Percentiles rank a stretch among this genome's conserved stretches.
phyloP scores from a whole-genome alignment of 1,139 yeast species.

The Magnusiomyces paraingens region DNA sequence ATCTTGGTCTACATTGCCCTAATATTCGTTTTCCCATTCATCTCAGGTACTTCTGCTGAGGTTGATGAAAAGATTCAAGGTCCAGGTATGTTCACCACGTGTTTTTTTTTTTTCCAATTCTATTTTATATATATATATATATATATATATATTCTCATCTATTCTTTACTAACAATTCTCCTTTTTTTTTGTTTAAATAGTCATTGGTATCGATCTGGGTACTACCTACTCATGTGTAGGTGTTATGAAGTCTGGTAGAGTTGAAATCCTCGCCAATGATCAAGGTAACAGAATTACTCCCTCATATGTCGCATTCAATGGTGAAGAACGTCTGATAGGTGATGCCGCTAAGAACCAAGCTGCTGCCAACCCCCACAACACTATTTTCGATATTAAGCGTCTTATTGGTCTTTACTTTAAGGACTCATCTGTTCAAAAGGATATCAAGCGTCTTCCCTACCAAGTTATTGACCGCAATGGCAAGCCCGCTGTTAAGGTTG shows the following conservation, averaged over 20 bases:
- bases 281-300: conserved; percentile 96
- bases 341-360: conserved; percentile 96
- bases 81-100: conserved; percentile 36
- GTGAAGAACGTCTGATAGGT: conserved; percentile 83
- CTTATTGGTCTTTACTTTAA: conserved; percentile 72
- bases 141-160: too few relatives aligned
- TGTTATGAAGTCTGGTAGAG: conserved; percentile 86
- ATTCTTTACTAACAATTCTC: too few relatives aligned
- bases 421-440: conserved; percentile 74
- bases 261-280: conserved; percentile 87
- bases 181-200: too few relatives aligned
- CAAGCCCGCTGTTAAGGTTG: conserved; percentile 75
- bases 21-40: conserved; percentile 54
- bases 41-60: conserved; percentile 40
- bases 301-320: conserved; percentile 80
- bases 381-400: conserved; percentile 81
- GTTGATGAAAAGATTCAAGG: conserved; percentile 50
- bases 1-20: conserved; percentile 52
- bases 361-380: conserved; percentile 70
- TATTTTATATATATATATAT: too few relatives aligned
- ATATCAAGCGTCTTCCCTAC: conserved; percentile 77
- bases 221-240: conserved; percentile 93
- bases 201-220: conserved; percentile 83
- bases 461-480: conserved; percentile 59
- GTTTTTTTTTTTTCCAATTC: not conserved